These are phyloP conservation scores for Saposhnikovia divaricata DNA, from an alignment of 129 eudicot genomes.

Conservation along the genomic window DNA sequence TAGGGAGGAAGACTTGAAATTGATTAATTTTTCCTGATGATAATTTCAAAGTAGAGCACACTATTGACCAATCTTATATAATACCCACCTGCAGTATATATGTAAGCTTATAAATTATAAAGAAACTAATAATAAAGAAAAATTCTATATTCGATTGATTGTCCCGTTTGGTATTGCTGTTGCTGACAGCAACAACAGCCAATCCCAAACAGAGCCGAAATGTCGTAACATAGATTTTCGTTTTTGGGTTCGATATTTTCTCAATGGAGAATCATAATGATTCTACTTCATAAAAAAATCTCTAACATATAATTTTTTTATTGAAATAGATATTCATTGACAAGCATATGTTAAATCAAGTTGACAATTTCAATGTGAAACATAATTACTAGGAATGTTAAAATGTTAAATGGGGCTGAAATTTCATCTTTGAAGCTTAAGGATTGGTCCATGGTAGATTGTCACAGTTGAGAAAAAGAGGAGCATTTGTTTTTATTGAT, in stretches of 20 bases:
- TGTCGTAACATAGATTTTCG: too few species aligned
- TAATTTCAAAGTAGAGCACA: not conserved
- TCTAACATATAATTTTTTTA: too few species aligned
- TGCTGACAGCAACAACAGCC: too few species aligned
- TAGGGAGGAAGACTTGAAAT: not conserved
- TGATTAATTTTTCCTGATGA: not conserved
- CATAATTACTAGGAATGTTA: not conserved
- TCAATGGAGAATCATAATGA: too few species aligned
- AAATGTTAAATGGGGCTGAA: not conserved
- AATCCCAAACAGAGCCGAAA: too few species aligned
- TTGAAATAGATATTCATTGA: not conserved
- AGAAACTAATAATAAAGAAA: too few species aligned
- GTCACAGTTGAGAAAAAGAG: slow-evolving; percentile 2
- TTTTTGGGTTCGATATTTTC: too few species aligned
- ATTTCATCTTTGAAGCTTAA: not conserved
- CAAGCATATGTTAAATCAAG: not conserved
- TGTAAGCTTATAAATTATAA: not conserved
- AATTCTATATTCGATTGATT: too few species aligned
- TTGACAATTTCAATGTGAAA: not conserved
- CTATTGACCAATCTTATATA: not conserved
- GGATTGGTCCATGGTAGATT: not conserved
- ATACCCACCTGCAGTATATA: not conserved
- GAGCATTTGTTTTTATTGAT: slow-evolving; percentile 17
- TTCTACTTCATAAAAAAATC: too few species aligned
- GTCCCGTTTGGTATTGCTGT: too few species aligned